Evolutionary conservation across 2,329 filamentous ascomycete species (phyloP).

Genomic region (Talaromyces sp.): DNA sequence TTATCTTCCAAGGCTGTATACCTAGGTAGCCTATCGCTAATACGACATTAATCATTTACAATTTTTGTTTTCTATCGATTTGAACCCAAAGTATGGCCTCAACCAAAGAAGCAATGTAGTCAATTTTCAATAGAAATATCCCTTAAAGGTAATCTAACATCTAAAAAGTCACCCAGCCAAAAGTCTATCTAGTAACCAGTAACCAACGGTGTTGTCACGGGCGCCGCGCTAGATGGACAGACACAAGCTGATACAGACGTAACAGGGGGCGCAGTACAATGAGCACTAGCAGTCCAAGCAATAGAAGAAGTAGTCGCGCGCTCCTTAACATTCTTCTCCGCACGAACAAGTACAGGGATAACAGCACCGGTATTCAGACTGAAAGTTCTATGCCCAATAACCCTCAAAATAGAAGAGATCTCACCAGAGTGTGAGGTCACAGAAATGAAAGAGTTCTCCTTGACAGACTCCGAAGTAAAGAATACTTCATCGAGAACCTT

Average conservation of each 20-base stretch:
- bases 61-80: too few relatives aligned
- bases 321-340: slow-evolving; percentile 30
- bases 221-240: slow-evolving; percentile 32
- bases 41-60: too few relatives aligned
- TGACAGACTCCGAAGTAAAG: slow-evolving; percentile 25
- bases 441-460: slow-evolving; percentile 52
- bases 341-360: slow-evolving; percentile 55
- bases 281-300: slow-evolving; percentile 32
- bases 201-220: slow-evolving; percentile 34
- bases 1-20: too few relatives aligned
- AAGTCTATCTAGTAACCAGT: slow-evolving; percentile 8
- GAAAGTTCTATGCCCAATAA: slow-evolving; percentile 50
- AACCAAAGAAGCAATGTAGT: too few relatives aligned
- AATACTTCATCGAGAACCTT: slow-evolving; percentile 57
- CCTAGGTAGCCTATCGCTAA: too few relatives aligned
- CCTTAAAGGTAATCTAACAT: too few relatives aligned
- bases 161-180: background rate
- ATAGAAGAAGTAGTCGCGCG: slow-evolving; percentile 19
- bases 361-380: slow-evolving; percentile 52
- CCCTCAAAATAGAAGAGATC: slow-evolving; percentile 54
- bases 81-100: too few relatives aligned
- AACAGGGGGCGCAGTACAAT: slow-evolving; percentile 39
- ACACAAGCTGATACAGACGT: slow-evolving; percentile 34
- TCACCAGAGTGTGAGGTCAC: slow-evolving; percentile 62
- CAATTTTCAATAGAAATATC: too few relatives aligned